Evolutionary conservation across 768 basidiomycete genomes (phyloP).

Genomic region (Hygrophorus pudorinus): DNA sequence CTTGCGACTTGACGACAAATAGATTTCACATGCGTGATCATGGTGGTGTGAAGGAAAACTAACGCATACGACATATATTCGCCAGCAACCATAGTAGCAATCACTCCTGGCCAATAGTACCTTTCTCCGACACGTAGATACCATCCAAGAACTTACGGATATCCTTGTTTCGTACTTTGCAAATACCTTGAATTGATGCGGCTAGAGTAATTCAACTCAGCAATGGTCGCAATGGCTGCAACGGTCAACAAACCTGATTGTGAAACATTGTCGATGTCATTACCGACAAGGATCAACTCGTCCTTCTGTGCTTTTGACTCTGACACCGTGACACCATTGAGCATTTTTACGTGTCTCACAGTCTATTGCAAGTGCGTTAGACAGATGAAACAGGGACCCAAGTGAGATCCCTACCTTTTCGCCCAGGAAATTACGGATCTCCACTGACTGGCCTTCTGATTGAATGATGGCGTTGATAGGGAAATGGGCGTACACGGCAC

Average conservation of each 20-base stretch:
- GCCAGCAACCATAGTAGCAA: neutral
- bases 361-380: conserved; percentile 37
- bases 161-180: conserved; percentile 98
- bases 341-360: conserved; percentile 88
- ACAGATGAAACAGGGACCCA: neutral
- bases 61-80: conserved; percentile 1
- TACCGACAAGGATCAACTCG: conserved; percentile 88
- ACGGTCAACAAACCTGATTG: conserved; percentile 60
- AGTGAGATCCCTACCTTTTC: conserved; percentile 56
- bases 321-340: conserved; percentile 71
- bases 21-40: neutral
- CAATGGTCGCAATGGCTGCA: neutral
- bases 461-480: conserved; percentile 98
- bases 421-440: conserved; percentile 93
- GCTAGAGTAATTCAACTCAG: conserved; percentile 32
- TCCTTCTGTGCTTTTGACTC: conserved; percentile 94
- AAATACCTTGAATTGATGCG: conserved; percentile 93
- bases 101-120: conserved; percentile 46
- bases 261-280: conserved; percentile 94
- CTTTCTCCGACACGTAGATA: conserved; percentile 83
- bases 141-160: conserved; percentile 98
- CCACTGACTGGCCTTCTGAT: conserved; percentile 57
- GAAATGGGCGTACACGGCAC: conserved; percentile 98
- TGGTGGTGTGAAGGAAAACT: neutral
- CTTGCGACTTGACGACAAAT: neutral